Base-by-base conservation (phyloP, 345 rosid species). In the Salix udensis region DNA sequence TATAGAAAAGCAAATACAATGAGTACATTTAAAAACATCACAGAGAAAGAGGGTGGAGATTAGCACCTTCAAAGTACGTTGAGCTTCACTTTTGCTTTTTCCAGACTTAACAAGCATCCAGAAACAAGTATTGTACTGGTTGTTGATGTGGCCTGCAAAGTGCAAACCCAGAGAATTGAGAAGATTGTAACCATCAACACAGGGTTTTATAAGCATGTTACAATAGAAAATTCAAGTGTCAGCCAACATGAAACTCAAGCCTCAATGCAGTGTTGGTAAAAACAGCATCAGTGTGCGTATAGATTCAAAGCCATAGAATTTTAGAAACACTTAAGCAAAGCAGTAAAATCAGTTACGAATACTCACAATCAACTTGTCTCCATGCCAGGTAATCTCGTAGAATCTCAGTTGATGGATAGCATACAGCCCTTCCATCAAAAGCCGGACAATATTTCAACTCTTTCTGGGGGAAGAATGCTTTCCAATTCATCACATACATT, bases 331-430 rank as follows among this genome's bases (percentile, higher is more conserved):
- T 42, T 18, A n/a, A 0, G 24, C 28, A 24, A 65, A 69, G 66
- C 7, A 30, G 67, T 52, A 73, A 30, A 67, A 44, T 73, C 52
- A 62, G 50, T 14, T 5, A 28, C 79, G 12, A 65, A 36, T 26
- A 88, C 99, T 92, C 78, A 96, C 97, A 96, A 79, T 96, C 99
- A 76, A 93, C 98, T 89, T 96, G 98, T 83, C 99, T 89, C 98
- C 98, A 93, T 7, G 97, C 87, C 62, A 93, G 79, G 85, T 93
- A 96, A 87, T 93, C 96, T 78, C 76, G 85, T 80, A 96, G 90
- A 83, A 92, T 91, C 74, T 92, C 84, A 67, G 82, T 67, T 61
- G 97, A 88, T 37, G 97, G 99, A 74, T 96, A 93, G 83, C 94
- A 93, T 67, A 96, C 87, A 19, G 92, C 92, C 64, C 98, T 91